Evolutionary conservation across 2,329 filamentous ascomycete genomes (phyloP), one percentile per base, ranked within the genome.

Genomic region (Colletotrichum camelliae): DNA sequence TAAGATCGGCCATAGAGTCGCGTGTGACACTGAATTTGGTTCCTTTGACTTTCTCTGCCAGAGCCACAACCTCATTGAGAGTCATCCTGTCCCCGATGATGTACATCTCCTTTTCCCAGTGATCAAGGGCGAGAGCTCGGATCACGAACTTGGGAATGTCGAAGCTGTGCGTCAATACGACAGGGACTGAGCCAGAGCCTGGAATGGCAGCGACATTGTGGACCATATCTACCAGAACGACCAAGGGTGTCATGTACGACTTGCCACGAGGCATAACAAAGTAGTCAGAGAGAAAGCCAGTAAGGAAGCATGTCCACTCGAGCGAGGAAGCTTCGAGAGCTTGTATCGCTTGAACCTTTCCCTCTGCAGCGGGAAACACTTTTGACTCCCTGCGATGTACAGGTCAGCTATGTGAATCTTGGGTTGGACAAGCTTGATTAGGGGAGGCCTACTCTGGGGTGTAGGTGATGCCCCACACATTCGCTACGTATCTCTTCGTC

Each of bases 261-360:
- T 79, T 75, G 69, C 78, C 77, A 27, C 70, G 16, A 0, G 80
- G 80, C 76, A 79, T 75, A 12, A 79, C 79, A 3, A 78, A 82
- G 68, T 81, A 81, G 24, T 81, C 80, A 1, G 79, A 69, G 33
- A 82, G 81, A 77, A 77, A 79, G 2, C 79, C 80, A 7, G 77
- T 79, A 1, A 52, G 61, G 1, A 79, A 66, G 1, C 78, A 77
- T 0, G 80, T 81, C 15, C 52, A 33, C n/a, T 65, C 62, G 13
- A 89, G 77, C 77, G 88, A 81, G 58, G 88, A 87, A 78, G 83
- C 86, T 1, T 86, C 86, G 29, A 86, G 66, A 58, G 82, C 81
- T 70, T 87, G 86, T 0, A 86, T 85, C 77, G 85, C 73, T 71
- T 33, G 74, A 79, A 13, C 82, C 78, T 29, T 81, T 78, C 35